These are phyloP conservation scores for Phytophthora boehmeriae DNA, from an alignment of 352 stramenopile genomes.

Conservation along the genomic window DNA sequence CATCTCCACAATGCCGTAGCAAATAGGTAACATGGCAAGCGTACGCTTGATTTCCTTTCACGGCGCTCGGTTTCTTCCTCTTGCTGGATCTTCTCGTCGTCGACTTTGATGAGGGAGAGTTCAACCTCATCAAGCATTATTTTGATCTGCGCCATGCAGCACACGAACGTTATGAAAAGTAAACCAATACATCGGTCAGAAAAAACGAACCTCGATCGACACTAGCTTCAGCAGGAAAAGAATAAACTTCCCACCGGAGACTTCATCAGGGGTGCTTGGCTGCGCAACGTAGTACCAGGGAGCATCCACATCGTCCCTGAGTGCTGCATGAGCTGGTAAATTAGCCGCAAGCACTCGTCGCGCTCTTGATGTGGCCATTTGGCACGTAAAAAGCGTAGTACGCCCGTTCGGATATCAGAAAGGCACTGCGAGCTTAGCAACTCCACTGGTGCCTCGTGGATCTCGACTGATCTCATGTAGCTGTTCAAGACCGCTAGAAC, in stretches of 20 bases:
- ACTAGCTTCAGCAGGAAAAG: conserved; percentile 80
- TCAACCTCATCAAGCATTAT: conserved; percentile 87
- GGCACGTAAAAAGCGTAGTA: conserved; percentile 64
- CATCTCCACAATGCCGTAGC: conserved; percentile 78
- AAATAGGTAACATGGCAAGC: conserved; percentile 70
- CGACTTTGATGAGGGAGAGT: conserved; percentile 66
- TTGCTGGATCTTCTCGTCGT: conserved; percentile 55
- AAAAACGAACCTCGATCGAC: conserved; percentile 66
- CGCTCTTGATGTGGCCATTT: conserved; percentile 80
- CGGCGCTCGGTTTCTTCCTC: conserved; percentile 54
- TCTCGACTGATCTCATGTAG: conserved; percentile 59
- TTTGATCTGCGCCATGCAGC: conserved; percentile 58
- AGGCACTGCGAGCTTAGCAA: conserved; percentile 63
- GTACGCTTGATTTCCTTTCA: conserved; percentile 57
- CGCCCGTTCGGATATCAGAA: conserved; percentile 58
- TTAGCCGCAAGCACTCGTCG: conserved; percentile 62
- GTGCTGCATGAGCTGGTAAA: conserved; percentile 69
- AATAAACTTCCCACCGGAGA: conserved; percentile 74
- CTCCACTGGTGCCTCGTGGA: conserved; percentile 42
- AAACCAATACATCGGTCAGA: background rate
- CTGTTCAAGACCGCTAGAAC: conserved; percentile 64
- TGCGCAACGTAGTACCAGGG: conserved; percentile 55
- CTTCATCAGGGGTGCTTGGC: conserved; percentile 53
- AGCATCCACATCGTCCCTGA: conserved; percentile 69
- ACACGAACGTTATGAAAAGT: background rate